Evolutionary conservation across 1,284 basidiomycete species (phyloP).

Genomic region (Tetrapyrgos nigripes): DNA sequence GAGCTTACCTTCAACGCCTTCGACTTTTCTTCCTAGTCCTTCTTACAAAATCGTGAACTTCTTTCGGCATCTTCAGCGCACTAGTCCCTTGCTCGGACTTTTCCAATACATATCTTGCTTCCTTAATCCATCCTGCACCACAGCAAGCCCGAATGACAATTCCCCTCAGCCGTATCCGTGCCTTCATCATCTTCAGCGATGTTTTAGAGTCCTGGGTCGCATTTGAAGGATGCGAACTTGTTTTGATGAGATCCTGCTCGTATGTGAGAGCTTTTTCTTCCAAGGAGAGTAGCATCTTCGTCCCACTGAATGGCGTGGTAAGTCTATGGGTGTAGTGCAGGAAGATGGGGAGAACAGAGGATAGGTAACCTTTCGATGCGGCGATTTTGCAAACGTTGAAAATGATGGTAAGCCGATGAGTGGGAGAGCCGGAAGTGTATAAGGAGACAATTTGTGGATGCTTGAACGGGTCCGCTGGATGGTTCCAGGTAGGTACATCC

Average conservation of each 20-base stretch:
- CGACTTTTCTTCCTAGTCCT: background rate
- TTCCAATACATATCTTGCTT: background rate
- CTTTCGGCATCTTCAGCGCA: background rate
- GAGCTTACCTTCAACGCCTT: background rate
- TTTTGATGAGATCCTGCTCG: background rate
- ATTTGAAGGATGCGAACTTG: background rate
- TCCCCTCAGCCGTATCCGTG: background rate
- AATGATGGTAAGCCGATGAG: background rate
- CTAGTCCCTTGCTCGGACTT: background rate
- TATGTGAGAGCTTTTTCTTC: conserved; percentile 4
- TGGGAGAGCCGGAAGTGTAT: conserved; percentile 2
- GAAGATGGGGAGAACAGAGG: background rate
- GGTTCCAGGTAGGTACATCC: background rate
- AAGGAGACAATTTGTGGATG: background rate
- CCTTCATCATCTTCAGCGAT: background rate
- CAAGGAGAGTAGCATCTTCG: conserved; percentile 4
- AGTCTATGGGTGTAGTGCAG: background rate
- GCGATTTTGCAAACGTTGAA: conserved; percentile 10
- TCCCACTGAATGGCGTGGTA: background rate
- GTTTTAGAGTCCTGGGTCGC: background rate
- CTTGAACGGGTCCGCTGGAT: background rate
- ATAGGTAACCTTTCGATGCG: conserved; percentile 8
- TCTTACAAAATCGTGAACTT: background rate
- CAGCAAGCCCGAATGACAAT: background rate
- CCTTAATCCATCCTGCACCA: background rate